A percentile compares a stretch with the other conserved stretches of the same genome.
phyloP scores from a whole-genome alignment of 495 filamentous ascomycete genomes.

The Trichocladium uniseriatum region DNA sequence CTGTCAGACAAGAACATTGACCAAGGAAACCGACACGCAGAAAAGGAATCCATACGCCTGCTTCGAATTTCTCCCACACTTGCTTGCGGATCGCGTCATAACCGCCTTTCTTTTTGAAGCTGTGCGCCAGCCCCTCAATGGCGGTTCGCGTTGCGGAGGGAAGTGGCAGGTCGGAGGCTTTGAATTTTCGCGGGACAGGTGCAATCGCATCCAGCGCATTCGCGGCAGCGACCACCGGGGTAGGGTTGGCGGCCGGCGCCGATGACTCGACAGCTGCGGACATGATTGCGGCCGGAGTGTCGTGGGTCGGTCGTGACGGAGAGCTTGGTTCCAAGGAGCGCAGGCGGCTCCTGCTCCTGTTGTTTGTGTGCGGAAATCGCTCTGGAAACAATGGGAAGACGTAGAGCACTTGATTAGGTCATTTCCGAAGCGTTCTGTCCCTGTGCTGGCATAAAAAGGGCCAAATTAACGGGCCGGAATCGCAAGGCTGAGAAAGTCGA shows the following conservation, averaged over 20 bases:
- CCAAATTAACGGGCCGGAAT: no score
- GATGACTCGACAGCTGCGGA: conserved; percentile 5
- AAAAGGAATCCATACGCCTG: conserved; percentile 54
- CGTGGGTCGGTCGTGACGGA: not conserved
- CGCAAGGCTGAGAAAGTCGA: not conserved
- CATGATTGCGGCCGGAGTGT: conserved; percentile 8
- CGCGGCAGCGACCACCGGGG: not conserved
- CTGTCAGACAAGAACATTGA: not conserved
- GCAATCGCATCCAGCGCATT: not conserved
- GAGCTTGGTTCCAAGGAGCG: not conserved
- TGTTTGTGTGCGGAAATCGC: not conserved
- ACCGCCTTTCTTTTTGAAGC: conserved; percentile 84
- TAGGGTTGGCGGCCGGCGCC: not conserved
- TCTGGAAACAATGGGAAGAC: not conserved
- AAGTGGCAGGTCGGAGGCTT: conserved; percentile 74
- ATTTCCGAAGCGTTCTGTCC: not conserved
- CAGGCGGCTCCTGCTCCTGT: not conserved
- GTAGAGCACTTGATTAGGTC: not conserved
- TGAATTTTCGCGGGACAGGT: conserved; percentile 51
- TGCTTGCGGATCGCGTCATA: conserved; percentile 78
- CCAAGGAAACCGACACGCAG: not conserved
- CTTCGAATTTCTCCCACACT: conserved; percentile 70
- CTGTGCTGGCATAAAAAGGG: not conserved
- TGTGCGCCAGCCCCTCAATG: conserved; percentile 69
- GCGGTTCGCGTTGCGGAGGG: conserved; percentile 58